Percentiles rank a stretch among this genome's conserved stretches.
phyloP scores from a whole-genome alignment of 2,329 filamentous ascomycete genomes.

The Colletotrichum lini region DNA sequence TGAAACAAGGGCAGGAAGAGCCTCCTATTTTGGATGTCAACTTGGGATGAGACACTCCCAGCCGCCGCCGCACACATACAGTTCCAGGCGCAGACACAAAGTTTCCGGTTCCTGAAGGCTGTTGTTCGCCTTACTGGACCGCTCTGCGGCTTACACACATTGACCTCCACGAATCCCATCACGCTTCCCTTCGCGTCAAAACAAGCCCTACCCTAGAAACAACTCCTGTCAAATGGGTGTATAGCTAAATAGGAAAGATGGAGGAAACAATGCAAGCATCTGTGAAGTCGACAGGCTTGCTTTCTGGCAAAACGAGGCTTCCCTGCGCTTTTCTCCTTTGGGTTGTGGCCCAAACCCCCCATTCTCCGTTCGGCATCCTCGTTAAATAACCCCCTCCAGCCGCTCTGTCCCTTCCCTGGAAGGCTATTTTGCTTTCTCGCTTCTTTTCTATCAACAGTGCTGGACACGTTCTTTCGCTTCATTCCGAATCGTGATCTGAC shows the following conservation, averaged over 20 bases:
- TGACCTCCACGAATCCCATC: neutral
- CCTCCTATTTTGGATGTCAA: neutral
- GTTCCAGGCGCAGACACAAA: neutral
- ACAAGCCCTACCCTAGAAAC: slow-evolving; percentile 33
- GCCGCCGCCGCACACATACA: neutral
- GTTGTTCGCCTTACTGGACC: neutral
- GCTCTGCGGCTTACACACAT: neutral
- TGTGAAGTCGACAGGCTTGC: slow-evolving; percentile 35
- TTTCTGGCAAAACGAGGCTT: slow-evolving; percentile 18
- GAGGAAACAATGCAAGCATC: slow-evolving; percentile 5
- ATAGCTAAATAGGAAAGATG: neutral
- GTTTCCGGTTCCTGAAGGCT: slow-evolving; percentile 12
- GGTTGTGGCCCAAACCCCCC: slow-evolving; percentile 25
- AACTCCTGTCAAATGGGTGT: slow-evolving; percentile 5
- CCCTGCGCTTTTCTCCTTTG: slow-evolving; percentile 29
- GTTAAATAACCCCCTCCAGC: neutral
- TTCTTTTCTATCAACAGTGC: slow-evolving; percentile 34
- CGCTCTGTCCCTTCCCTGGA: slow-evolving; percentile 14
- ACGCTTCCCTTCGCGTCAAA: slow-evolving; percentile 1
- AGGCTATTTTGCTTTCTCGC: slow-evolving; percentile 6
- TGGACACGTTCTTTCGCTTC: slow-evolving; percentile 29
- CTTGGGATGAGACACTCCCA: neutral
- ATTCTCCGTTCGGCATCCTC: slow-evolving; percentile 21
- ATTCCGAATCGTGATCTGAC: slow-evolving; percentile 27
- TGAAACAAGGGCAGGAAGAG: slow-evolving; percentile 11